Conservation (phyloP, 192 early-diverging fungal species). For the Entomortierella parvispora region DNA sequence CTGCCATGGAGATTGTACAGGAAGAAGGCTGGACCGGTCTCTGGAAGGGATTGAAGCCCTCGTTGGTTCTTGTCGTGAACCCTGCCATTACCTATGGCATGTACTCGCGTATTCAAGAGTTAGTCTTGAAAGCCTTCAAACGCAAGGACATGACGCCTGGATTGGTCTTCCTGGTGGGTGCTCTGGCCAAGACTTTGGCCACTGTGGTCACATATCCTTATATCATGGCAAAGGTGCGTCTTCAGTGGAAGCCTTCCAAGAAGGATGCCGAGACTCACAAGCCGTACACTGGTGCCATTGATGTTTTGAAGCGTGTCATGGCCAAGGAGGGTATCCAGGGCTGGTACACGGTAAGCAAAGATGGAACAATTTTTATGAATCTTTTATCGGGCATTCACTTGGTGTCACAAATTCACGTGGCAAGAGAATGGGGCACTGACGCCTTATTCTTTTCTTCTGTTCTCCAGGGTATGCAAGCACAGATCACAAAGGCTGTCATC, state of each 20-base stretch:
- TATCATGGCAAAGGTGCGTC: constrained; percentile 98
- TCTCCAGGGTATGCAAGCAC: constrained; percentile 90
- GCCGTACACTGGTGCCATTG: constrained; percentile 83
- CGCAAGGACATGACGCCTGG: constrained; percentile 69
- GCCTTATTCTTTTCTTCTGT: constrained; percentile 9
- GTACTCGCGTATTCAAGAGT: constrained; percentile 85
- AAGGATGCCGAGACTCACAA: constrained; percentile 51
- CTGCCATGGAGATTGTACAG: constrained; percentile 73
- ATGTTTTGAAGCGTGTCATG: constrained; percentile 86
- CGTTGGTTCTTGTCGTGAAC: constrained; percentile 90
- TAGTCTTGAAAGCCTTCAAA: constrained; percentile 62
- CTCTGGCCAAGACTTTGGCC: constrained; percentile 91
- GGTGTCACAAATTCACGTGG: not conserved
- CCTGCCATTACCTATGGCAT: constrained; percentile 98
- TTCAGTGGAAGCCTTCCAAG: constrained; percentile 91
- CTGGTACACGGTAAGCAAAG: constrained; percentile 89
- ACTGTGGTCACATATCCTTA: constrained; percentile 92
- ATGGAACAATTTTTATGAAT: constrained; percentile 11
- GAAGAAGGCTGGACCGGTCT: constrained; percentile 86
- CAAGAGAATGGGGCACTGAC: not conserved
- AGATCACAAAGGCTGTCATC: constrained; percentile 99
- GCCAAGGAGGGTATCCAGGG: constrained; percentile 85
- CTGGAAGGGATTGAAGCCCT: constrained; percentile 94
- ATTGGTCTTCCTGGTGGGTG: constrained; percentile 95
- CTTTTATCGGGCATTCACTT: not conserved